Conservation (phyloP, 2,329 filamentous ascomycete genomes). For the Colletotrichum australisinense region DNA sequence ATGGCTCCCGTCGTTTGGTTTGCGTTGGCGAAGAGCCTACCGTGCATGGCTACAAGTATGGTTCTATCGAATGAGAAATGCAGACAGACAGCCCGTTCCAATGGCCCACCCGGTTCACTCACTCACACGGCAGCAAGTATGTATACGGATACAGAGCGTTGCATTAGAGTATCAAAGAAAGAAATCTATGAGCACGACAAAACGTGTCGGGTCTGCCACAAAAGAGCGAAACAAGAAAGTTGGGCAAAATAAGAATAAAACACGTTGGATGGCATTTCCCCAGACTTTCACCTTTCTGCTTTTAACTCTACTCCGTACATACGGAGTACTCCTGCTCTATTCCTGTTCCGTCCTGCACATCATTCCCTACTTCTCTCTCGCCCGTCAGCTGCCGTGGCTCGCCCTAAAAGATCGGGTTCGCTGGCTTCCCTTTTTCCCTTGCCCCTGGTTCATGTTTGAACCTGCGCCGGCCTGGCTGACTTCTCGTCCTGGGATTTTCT, state of each 20-base stretch:
- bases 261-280: neutral
- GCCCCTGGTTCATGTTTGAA: slow-evolving; percentile 14
- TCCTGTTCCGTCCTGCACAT: neutral
- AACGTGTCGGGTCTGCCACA: neutral
- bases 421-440: neutral
- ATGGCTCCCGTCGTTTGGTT: neutral
- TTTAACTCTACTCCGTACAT: too few relatives aligned
- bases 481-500: neutral
- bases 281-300: neutral
- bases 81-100: neutral
- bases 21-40: neutral
- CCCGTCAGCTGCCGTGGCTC: neutral
- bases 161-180: neutral
- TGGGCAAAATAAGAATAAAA: neutral
- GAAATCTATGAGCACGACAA: neutral
- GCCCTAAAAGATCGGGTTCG: slow-evolving; percentile 1
- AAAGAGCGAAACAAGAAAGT: neutral
- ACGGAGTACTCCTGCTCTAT: neutral
- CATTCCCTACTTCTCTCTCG: neutral
- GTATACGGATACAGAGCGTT: too few relatives aligned
- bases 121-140: neutral
- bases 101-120: neutral
- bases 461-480: neutral
- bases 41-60: neutral
- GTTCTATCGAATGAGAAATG: neutral